Evolutionary conservation across 345 rosid genomes (phyloP).

Genomic region (Murraya koenigii): DNA sequence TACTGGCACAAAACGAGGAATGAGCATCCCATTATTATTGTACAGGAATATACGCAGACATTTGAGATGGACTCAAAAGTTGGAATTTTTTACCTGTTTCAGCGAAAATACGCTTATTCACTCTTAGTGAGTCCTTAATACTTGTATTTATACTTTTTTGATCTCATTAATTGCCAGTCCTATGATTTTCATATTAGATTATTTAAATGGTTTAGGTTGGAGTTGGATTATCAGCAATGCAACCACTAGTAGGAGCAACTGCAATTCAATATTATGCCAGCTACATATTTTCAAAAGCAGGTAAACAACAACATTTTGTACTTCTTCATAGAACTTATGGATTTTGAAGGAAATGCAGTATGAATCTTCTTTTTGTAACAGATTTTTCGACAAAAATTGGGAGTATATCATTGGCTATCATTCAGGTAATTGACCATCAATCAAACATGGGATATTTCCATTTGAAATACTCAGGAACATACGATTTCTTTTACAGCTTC

Average conservation of each 20-base stretch:
- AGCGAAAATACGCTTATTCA: conserved; percentile 43
- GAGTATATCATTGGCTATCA: neutral
- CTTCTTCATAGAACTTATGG: too few relatives aligned
- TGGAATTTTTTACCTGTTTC: conserved; percentile 48
- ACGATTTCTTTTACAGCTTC: conserved; percentile 18
- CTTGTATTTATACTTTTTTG: too few relatives aligned
- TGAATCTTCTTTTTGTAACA: neutral
- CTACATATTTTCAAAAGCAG: conserved; percentile 47
- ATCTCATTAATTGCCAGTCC: neutral
- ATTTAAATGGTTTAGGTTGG: conserved; percentile 36
- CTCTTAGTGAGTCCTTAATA: conserved; percentile 39
- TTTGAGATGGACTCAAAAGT: conserved; percentile 29
- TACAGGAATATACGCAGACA: conserved; percentile 41
- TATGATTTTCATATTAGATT: neutral
- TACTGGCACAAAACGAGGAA: neutral
- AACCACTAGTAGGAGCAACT: conserved; percentile 47
- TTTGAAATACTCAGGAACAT: neutral
- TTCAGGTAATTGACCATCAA: neutral
- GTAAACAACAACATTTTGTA: conserved; percentile 20
- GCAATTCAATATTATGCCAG: conserved; percentile 43
- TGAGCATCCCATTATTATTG: neutral
- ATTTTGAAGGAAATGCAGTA: neutral
- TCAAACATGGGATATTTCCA: neutral
- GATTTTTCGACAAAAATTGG: conserved; percentile 11
- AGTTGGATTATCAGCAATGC: conserved; percentile 57